Evolutionary conservation across 257 asterid species (phyloP), one percentile per base, ranked within the genome.

Genomic region (Sherardia arvensis): DNA sequence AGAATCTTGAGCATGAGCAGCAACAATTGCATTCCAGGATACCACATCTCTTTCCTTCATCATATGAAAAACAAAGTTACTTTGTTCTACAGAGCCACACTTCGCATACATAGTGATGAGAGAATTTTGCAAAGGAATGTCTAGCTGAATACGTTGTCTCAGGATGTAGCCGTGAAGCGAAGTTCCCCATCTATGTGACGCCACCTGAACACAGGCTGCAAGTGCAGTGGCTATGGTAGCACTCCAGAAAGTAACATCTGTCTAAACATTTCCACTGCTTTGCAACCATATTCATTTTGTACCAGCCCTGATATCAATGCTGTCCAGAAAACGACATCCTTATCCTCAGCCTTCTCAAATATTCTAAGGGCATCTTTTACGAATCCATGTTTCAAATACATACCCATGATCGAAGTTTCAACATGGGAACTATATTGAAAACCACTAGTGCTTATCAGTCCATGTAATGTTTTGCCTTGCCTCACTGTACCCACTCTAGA

Each of bases 21-120:
- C 84, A 66, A 87, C 84, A 53, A 85, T 76, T 60, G 97, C 90
- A 70, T 90, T 90, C 97, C 95, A 90, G 53, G 97, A 87, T 23
- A 87, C 97, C 27, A 84, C 74, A 59, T 90, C 94, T 76, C 87
- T 80, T 72, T 77, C 65, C 33, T 34, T 67, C 82, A 90, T 90
- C 82, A 60, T 71, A 61, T 70, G 63, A 66, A 90, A 90, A 82
- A 81, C 82, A 12, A 71, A 43, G 66, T 63, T 69, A 66, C 95
- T 81, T 78, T 77, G 84, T 69, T 76, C 78, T 64, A 90, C 68
- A 66, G 53, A 63, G 64, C 87, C 95, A 69, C 95, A 87, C 75
- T 87, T 87, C 7, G 87, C 90, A 60, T 90, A 90, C 87, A 90
- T 74, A 58, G 81, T 83, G 59, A 90, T 66, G 38, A 90, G 97